Evolutionary conservation across 2,329 filamentous ascomycete species (phyloP).

Genomic region (Rosellinia necatrix): DNA sequence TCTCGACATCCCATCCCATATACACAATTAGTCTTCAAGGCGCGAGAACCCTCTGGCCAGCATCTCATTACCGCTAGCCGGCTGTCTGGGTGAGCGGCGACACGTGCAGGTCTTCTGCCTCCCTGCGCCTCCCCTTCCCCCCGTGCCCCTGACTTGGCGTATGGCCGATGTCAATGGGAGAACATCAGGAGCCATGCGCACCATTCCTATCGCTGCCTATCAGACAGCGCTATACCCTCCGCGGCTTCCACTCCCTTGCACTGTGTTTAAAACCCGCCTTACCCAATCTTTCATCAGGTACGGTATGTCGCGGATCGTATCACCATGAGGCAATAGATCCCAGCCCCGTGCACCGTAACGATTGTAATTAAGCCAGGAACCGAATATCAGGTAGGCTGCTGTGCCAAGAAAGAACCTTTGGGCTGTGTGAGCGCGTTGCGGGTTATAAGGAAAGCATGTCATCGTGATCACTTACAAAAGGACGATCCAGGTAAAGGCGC

Average conservation of each 20-base stretch:
- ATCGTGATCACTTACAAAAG: slow-evolving; percentile 71
- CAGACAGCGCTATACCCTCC: slow-evolving; percentile 94
- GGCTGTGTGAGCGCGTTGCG: slow-evolving; percentile 27
- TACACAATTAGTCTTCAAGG: background rate
- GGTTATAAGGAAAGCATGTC: slow-evolving; percentile 9
- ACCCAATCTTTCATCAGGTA: slow-evolving; percentile 91
- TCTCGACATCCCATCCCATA: slow-evolving; percentile 3
- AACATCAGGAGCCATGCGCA: background rate
- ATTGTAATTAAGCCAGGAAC: slow-evolving; percentile 98
- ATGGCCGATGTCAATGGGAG: background rate
- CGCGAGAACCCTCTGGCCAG: background rate
- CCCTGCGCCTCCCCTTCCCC: too few relatives aligned
- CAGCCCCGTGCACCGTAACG: slow-evolving; percentile 92
- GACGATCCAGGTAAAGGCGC: slow-evolving; percentile 97
- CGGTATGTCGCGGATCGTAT: slow-evolving; percentile 88
- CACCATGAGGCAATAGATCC: slow-evolving; percentile 91
- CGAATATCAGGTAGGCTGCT: slow-evolving; percentile 93
- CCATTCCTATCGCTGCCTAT: slow-evolving; percentile 5
- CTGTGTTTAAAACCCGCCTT: slow-evolving; percentile 76
- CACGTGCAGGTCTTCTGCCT: background rate
- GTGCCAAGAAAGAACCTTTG: slow-evolving; percentile 81
- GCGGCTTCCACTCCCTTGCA: slow-evolving; percentile 81
- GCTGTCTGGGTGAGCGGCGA: background rate
- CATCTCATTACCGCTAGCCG: background rate
- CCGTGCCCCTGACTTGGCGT: background rate